A percentile compares a stretch with the other conserved stretches of the same genome.
These are phyloP conservation scores for Trichoderma koningiopsis DNA, from an alignment of 2,329 filamentous ascomycete genomes.

Conservation along the genomic window DNA sequence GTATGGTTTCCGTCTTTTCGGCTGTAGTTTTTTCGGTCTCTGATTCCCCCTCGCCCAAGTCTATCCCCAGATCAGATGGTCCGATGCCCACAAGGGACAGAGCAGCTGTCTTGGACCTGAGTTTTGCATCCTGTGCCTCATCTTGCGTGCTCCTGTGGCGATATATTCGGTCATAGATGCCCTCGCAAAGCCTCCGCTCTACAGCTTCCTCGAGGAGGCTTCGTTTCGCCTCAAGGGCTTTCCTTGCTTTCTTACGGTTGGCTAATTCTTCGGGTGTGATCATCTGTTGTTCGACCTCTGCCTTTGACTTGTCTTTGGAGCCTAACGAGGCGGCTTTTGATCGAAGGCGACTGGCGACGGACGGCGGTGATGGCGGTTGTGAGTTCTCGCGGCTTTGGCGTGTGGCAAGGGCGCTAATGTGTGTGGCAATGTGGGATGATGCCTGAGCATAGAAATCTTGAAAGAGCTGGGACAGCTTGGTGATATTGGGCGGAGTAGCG, in stretches of 20 bases:
- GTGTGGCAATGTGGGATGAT: conserved; percentile 79
- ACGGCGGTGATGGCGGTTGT: conserved; percentile 55
- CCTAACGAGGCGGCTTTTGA: conserved; percentile 58
- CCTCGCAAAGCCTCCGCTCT: conserved; percentile 81
- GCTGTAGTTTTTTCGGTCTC: conserved; percentile 55
- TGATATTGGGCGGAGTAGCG: conserved; percentile 78
- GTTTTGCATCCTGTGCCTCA: conserved; percentile 90
- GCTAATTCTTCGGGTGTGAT: conserved; percentile 84
- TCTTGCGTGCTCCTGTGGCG: conserved; percentile 89
- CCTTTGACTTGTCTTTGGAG: conserved; percentile 53
- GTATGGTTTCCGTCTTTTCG: conserved; percentile 68
- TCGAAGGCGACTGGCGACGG: conserved; percentile 58
- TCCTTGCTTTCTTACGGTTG: conserved; percentile 75
- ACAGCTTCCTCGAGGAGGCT: conserved; percentile 84
- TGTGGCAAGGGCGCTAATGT: conserved; percentile 78
- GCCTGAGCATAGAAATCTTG: conserved; percentile 91
- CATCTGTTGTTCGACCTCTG: conserved; percentile 73
- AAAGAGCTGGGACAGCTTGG: conserved; percentile 81
- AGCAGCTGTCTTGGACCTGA: conserved; percentile 91
- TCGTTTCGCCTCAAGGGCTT: conserved; percentile 75
- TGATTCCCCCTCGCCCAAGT: conserved; percentile 62
- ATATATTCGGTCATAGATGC: conserved; percentile 86
- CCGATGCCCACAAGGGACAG: conserved; percentile 90
- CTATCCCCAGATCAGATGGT: conserved; percentile 78
- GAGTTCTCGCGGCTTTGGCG: conserved; percentile 70